These are phyloP conservation scores for Thielaviopsis punctulata DNA, from an alignment of 2,329 filamentous ascomycete species.

Conservation along the genomic window DNA sequence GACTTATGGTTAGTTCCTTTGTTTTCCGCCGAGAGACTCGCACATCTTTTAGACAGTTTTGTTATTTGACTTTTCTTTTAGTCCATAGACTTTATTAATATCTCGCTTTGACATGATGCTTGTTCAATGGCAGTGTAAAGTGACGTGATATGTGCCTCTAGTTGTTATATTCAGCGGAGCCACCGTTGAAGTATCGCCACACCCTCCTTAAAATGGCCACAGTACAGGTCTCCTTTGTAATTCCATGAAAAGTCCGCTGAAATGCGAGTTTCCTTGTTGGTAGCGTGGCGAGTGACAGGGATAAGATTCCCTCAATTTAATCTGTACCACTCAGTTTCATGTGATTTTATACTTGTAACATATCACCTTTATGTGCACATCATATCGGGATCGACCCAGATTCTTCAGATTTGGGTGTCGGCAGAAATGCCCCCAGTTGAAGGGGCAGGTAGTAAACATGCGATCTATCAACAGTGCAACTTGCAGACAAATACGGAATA, in stretches of 20 bases:
- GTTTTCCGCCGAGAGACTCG: background rate
- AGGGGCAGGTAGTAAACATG: no score
- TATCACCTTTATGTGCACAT: no score
- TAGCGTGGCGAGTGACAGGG: background rate
- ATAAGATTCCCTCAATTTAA: background rate
- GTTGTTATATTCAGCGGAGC: background rate
- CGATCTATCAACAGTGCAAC: no score
- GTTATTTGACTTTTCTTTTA: background rate
- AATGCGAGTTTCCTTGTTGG: background rate
- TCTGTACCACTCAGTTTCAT: no score
- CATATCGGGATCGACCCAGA: no score
- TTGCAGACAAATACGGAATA: no score
- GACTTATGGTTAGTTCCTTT: background rate
- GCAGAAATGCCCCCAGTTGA: no score
- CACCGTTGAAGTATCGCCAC: background rate
- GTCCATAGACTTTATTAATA: background rate
- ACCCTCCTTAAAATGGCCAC: background rate
- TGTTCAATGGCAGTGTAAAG: background rate
- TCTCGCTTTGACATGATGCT: background rate
- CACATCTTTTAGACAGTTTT: background rate
- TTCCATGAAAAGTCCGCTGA: background rate
- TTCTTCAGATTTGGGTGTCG: no score
- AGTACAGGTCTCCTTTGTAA: background rate
- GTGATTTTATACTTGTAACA: no score
- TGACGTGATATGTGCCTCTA: background rate